Evolutionary conservation across 306 rosid genomes (phyloP), one percentile per base, ranked within the genome.

Genomic region (Vigna angularis): DNA sequence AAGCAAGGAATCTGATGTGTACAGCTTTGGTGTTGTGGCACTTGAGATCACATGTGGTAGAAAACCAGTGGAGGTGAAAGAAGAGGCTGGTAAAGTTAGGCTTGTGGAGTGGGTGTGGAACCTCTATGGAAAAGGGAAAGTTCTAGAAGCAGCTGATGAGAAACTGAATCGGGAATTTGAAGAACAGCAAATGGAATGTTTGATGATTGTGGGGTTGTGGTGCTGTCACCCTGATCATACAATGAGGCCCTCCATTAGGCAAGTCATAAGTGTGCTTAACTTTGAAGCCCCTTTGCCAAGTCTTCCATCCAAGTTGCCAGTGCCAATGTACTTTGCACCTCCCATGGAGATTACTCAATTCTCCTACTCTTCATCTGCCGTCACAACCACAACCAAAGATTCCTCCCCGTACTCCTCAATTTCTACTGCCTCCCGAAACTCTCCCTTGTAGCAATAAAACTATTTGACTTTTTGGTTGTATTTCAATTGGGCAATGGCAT

Each of bases 101-200:
- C 81, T 90, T 7, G 87, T 92, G 59, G 92, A 92, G 71, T 90
- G 96, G 92, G 90, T 85, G 34, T 90, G 97, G 96, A 87, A 76
- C 3, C 86, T 92, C 17, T 87, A 92, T 50, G 96, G 97, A 7
- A 73, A 89, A 73, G 92, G 87, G 58, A 72, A 75, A 48, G 24
- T 90, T 4, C 53, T 73, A 3, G 84, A 90, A 86, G 90, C 87
- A 0, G 83, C 70, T 30, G 97, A 89, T 70, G 4, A 55, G 86
- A 72, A 85, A 26, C 42, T 92, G 2, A 53, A 56, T 1, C 7
- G 3, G 76, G 88, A 84, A 51, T 88, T 72, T 63, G 89, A 92
- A 70, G 91, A 84, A 67, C 50, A 28, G 7, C 79, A 90, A 78
- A 81, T 87, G 7, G 86, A 84, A 17, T 67, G 88, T 24, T 82